Base-by-base conservation (phyloP, 2,329 filamentous ascomycete species). In the Trematosphaeria pertusa region DNA sequence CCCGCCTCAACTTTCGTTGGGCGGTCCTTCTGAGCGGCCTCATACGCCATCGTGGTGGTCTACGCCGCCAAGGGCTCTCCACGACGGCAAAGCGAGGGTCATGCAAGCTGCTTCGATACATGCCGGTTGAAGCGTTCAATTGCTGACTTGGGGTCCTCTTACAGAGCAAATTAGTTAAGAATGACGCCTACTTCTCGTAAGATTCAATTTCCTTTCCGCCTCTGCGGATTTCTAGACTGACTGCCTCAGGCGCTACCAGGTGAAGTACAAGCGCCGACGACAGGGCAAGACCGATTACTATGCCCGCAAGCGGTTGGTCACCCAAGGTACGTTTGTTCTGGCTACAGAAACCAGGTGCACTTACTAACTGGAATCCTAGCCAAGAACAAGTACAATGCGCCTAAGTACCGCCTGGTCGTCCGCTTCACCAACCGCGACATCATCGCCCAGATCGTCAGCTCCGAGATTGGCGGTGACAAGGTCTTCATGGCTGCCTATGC, bases 331-430 rank as follows among this genome's bases (percentile, higher is more conserved):
- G n/a, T n/a, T n/a, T n/a, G n/a, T n/a, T n/a, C n/a, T n/a, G n/a
- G n/a, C n/a, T n/a, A n/a, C n/a, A n/a, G n/a, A n/a, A n/a, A n/a
- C n/a, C n/a, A n/a, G n/a, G n/a, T n/a, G n/a, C n/a, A n/a, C n/a
- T n/a, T n/a, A n/a, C n/a, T n/a, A n/a, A n/a, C n/a, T n/a, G n/a
- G n/a, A n/a, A n/a, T n/a, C n/a, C n/a, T n/a, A n/a, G 94, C 94
- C 82, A 99, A 97, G 91, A 99, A 99, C 91, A 99, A 99, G 89
- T 99, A 97, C 89, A 96, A 96, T 82, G 89, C 94, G 60, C 94
- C 94, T 81, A 99, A 99, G 87, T 97, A 99, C 88, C 90, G 94
- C 75, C 88, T 99, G 74, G 94, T 99, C 65, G 91, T 99, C 76
- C 94, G 94, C 78, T 96, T 96, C 88, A 95, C 91, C 85, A 96